Conservation (phyloP, 2,329 filamentous ascomycete genomes). For the Fusarium annulatum region DNA sequence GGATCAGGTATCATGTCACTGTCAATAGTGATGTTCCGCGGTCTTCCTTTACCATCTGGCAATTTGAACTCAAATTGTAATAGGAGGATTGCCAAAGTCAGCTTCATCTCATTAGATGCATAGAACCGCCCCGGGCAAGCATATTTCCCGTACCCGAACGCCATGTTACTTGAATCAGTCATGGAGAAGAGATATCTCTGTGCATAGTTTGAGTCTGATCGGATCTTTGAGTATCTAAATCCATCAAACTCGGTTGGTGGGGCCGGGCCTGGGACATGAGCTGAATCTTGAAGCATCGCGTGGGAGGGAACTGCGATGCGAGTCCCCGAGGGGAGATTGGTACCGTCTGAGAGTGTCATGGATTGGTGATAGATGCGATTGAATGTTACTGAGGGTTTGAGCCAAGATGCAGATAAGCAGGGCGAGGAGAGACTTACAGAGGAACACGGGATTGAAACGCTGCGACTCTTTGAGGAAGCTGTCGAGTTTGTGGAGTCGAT, state of each 20-base stretch:
- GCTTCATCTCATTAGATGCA: not conserved
- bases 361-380: not conserved
- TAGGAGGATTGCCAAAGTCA: not conserved
- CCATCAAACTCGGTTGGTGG: not conserved
- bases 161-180: not conserved
- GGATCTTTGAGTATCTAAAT: not conserved
- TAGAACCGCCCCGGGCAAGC: not conserved
- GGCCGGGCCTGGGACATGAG: rapidly evolving
- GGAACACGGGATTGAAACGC: not conserved
- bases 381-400: not conserved
- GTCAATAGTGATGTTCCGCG: not conserved
- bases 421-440: not conserved
- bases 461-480: not conserved
- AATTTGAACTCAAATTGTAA: not conserved
- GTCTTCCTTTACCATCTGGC: not conserved
- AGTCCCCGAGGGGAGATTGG: not conserved
- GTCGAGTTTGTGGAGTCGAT: not conserved
- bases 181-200: not conserved
- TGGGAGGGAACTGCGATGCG: not conserved
- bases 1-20: not conserved
- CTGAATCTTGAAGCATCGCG: not conserved
- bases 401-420: too few relatives aligned
- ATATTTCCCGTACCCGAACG: not conserved
- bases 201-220: not conserved
- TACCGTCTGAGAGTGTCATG: not conserved